Conservation (phyloP, 805 yeast species). For the Ogataea wickerhamii region DNA sequence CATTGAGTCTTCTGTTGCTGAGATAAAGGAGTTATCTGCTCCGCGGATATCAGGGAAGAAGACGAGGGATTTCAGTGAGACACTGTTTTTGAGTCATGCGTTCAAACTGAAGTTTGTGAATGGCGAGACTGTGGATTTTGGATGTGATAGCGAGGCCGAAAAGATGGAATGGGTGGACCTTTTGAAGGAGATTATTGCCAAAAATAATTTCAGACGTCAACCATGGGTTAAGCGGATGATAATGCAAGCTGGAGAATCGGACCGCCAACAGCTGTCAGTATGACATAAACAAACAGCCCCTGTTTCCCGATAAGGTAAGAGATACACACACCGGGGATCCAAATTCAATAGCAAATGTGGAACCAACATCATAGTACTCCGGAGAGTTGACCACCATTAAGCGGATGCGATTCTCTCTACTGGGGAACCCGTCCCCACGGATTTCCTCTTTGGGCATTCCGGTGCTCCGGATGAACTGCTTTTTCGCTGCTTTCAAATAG, state of each 20-base stretch:
- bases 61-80: constrained; percentile 66
- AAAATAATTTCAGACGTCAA: constrained; percentile 30
- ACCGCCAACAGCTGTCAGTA: no score
- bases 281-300: not conserved
- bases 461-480: not conserved
- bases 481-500: constrained; percentile 1
- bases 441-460: constrained; percentile 1
- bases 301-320: no score
- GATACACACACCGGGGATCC: no score
- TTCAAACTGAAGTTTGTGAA: constrained; percentile 73
- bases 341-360: no score
- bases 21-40: constrained; percentile 20
- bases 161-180: constrained; percentile 63
- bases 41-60: constrained; percentile 14
- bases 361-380: no score
- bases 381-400: no score
- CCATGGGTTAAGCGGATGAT: constrained; percentile 36
- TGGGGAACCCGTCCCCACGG: no score
- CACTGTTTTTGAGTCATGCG: constrained; percentile 63
- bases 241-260: constrained; percentile 7
- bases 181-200: constrained; percentile 52
- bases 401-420: no score
- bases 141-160: constrained; percentile 67
- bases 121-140: constrained; percentile 79
- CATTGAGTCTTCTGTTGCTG: constrained; percentile 11